Evolutionary conservation across 768 basidiomycete genomes (phyloP), one percentile per base, ranked within the genome.

Genomic region (Leccinum rimulosum): DNA sequence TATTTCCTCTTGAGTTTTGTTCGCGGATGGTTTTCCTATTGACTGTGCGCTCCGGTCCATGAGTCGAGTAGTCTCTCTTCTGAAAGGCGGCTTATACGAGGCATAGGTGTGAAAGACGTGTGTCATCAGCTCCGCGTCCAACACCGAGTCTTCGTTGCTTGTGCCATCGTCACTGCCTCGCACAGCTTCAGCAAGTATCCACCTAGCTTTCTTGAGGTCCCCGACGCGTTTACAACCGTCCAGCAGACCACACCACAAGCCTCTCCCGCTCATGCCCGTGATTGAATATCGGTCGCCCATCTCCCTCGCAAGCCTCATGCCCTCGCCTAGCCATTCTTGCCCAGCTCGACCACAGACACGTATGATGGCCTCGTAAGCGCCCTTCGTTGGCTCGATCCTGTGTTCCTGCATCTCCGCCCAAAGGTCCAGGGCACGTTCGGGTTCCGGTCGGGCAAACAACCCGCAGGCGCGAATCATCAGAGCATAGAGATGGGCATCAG

Each of bases 361-460:
- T 66, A 98, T 95, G 57, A 91, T 74, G 0, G 93, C 93, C 61
- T 87, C 87, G 69, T 93, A 99, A 3, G 92, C 80, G 4, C 78
- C 82, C 1, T 78, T 77, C 0, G 85, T 86, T 0, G 95, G 93
- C 11, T 73, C 61, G 14, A 94, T 73, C 3, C 77, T 64, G 31
- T 82, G 81, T 66, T 93, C 91, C 2, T 89, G 91, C 93, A 98
- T 94, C 72, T 98, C 96, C 27, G 82, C 86, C 84, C 91, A 97
- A 1, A 98, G 78, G 69, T 99, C 97, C 58, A 96, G 77, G 0
- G 96, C 97, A 47, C 91, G 87, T 69, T 97, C 93, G 0, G 94
- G 92, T 63, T 95, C 89, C 1, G 89, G 85, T 25, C 76, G 76
- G 4, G 81, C 77, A 5, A 80, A 79, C 17, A 67, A 76, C 1